Evolutionary conservation across 1,284 basidiomycete species (phyloP).

Genomic region (Inonotus obliquus): DNA sequence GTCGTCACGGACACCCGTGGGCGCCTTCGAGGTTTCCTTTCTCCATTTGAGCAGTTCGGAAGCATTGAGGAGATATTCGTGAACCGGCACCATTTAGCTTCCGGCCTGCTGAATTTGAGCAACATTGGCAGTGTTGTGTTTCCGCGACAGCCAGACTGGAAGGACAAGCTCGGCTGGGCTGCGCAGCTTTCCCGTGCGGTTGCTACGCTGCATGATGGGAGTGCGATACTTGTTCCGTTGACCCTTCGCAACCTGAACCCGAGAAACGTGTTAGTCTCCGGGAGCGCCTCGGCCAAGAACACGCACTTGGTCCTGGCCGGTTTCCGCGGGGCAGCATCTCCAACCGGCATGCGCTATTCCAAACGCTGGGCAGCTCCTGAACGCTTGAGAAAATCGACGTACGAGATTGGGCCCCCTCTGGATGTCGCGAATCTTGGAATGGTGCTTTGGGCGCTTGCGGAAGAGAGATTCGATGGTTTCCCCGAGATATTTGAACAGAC

Average conservation of each 20-base stretch:
- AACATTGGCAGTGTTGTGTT: not conserved
- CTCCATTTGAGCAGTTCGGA: constrained; percentile 5
- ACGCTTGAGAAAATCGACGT: constrained; percentile 2
- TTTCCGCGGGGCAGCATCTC: not conserved
- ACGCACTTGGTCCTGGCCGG: constrained; percentile 3
- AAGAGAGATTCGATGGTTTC: constrained; percentile 7
- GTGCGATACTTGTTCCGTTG: not conserved
- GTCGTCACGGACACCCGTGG: not conserved
- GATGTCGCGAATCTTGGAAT: constrained; percentile 12
- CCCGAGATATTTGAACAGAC: not conserved
- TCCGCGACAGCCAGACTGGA: constrained; percentile 8
- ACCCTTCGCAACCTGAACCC: constrained; percentile 9
- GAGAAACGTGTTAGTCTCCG: constrained; percentile 7
- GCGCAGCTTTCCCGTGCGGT: not conserved
- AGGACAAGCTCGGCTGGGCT: constrained; percentile 1
- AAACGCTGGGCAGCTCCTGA: constrained; percentile 8
- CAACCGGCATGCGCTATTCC: constrained; percentile 5
- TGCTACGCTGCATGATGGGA: not conserved
- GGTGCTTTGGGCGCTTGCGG: constrained; percentile 12
- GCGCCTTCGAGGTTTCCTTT: constrained; percentile 9
- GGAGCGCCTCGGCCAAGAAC: not conserved
- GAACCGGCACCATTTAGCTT: not conserved
- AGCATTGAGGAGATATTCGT: constrained; percentile 6
- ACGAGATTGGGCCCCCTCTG: not conserved
- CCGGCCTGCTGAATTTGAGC: not conserved